phyloP scores from a whole-genome alignment of 2,329 filamentous ascomycete species.

The Paecilomyces niveus region DNA sequence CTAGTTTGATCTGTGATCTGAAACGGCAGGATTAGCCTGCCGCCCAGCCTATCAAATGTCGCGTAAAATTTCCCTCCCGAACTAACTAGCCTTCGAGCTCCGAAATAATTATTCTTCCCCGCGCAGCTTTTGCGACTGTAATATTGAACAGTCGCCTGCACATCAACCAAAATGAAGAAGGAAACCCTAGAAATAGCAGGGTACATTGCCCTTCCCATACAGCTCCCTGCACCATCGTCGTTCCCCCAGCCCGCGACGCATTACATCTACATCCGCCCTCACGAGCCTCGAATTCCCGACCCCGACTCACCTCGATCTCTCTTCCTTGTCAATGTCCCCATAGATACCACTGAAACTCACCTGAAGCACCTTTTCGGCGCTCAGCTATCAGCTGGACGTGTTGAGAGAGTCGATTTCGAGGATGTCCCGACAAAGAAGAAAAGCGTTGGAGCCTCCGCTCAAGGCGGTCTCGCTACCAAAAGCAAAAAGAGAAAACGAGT shows the following conservation, averaged over 20 bases:
- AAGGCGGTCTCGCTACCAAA: slow-evolving; percentile 16
- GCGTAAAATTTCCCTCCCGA: slow-evolving; percentile 13
- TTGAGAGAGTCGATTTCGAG: slow-evolving; percentile 73
- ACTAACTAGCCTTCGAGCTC: slow-evolving; percentile 4
- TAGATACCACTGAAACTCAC: slow-evolving; percentile 71
- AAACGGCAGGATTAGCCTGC: slow-evolving; percentile 2
- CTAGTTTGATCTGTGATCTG: not conserved
- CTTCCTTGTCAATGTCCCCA: slow-evolving; percentile 84
- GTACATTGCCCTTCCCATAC: slow-evolving; percentile 63
- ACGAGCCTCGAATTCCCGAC: slow-evolving; percentile 71
- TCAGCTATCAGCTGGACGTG: slow-evolving; percentile 67
- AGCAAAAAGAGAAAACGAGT: slow-evolving; percentile 52
- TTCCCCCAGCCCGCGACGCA: slow-evolving; percentile 61
- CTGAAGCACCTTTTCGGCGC: slow-evolving; percentile 68
- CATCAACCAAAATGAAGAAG: slow-evolving; percentile 26
- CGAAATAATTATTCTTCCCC: slow-evolving; percentile 2
- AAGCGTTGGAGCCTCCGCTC: slow-evolving; percentile 11
- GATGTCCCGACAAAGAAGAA: slow-evolving; percentile 36
- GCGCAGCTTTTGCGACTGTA: not conserved
- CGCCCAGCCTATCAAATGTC: slow-evolving; percentile 10
- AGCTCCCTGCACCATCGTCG: slow-evolving; percentile 56
- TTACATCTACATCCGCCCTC: slow-evolving; percentile 78
- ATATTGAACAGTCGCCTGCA: not conserved
- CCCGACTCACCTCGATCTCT: slow-evolving; percentile 69
- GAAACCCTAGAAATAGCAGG: slow-evolving; percentile 43